Conservation (phyloP, 2,329 filamentous ascomycete genomes). For the Diplodia intermedia region DNA sequence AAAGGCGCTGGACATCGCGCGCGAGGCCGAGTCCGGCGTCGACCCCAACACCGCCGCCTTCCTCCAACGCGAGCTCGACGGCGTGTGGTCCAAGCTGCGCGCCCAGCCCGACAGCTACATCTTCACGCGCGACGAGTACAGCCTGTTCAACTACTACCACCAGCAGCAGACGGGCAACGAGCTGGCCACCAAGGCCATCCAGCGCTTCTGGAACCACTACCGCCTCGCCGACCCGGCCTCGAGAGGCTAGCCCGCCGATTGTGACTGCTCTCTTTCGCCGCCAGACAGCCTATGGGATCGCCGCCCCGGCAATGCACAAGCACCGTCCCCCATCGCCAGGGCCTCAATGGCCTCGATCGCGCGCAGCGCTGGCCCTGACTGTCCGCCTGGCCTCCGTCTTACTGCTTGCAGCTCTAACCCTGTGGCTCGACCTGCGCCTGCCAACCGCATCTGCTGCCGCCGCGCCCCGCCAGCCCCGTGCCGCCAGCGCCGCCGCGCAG, state of each 20-base stretch:
- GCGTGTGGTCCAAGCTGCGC: constrained; percentile 73
- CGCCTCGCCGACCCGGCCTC: constrained; percentile 37
- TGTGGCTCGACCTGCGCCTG: constrained; percentile 15
- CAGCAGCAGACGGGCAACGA: constrained; percentile 65
- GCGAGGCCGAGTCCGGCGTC: constrained; percentile 72
- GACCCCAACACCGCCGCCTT: constrained; percentile 69
- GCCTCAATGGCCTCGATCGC: constrained; percentile 19
- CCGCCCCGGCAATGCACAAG: constrained; percentile 15
- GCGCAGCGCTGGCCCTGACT: constrained; percentile 9
- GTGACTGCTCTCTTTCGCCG: constrained; percentile 31
- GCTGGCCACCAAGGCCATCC: constrained; percentile 60
- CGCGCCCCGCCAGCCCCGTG: constrained; percentile 13
- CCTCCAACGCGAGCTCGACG: constrained; percentile 64
- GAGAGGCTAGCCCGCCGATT: constrained; percentile 10
- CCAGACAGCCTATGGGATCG: constrained; percentile 20
- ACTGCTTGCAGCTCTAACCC: constrained; percentile 26
- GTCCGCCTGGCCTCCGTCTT: constrained; percentile 20
- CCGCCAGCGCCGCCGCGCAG: constrained; percentile 37
- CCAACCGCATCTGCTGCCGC: constrained; percentile 5
- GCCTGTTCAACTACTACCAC: constrained; percentile 86
- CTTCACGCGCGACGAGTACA: constrained; percentile 78
- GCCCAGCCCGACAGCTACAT: constrained; percentile 72
- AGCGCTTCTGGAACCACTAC: constrained; percentile 63
- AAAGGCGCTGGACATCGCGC: constrained; percentile 76
- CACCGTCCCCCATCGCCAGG: constrained; percentile 9